Base-by-base conservation (phyloP, 768 basidiomycete species). In the Suillus sp. region DNA sequence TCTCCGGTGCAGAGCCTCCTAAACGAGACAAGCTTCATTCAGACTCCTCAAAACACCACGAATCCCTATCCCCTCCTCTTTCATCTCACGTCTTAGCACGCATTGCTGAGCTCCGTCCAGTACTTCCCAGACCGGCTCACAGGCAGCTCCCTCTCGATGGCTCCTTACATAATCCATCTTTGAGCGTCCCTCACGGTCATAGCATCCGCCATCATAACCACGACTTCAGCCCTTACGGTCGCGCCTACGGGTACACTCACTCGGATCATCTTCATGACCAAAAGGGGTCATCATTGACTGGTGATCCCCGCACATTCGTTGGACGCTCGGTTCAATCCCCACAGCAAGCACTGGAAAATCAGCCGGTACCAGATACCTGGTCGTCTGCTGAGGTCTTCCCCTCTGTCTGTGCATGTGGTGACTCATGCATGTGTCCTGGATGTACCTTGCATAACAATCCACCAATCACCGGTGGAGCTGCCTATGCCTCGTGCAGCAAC, bases 211-310 rank as follows among this genome's bases (percentile, higher is more conserved):
- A 82, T 69, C 82, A 86, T 65, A 78, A 78, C 63, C 75, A 80
- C 62, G 76, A 78, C 50, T 90, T 80, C 71, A 88, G 86, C 60
- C 91, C 91, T 0, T 92, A 92, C 62, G 84, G 84, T 20, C 83
- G 88, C 27, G 87, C 88, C 18, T 86, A 90, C 66, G 89, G 85
- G 59, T 74, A 79, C 4, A 64, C 74, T n/a, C 80, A 83, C 64
- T 61, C 71, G 18, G 80, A 80, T 48, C 72, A 75, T 42, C 20
- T 4, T 14, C 65, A 68, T 51, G 75, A 76, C 51, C 50, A 67
- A 22, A 75, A 71, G 18, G 60, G 65, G 1, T n/a, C 13, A 5
- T 42, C 59, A 47, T 64, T 64, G 56, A 48, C 30, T 3, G 64
- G 62, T 13, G 74, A 71, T 62, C 30, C 66, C 59, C 71, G 53